Evolutionary conservation across 305 asterid species (phyloP).

Genomic region (Galium porrigens): DNA sequence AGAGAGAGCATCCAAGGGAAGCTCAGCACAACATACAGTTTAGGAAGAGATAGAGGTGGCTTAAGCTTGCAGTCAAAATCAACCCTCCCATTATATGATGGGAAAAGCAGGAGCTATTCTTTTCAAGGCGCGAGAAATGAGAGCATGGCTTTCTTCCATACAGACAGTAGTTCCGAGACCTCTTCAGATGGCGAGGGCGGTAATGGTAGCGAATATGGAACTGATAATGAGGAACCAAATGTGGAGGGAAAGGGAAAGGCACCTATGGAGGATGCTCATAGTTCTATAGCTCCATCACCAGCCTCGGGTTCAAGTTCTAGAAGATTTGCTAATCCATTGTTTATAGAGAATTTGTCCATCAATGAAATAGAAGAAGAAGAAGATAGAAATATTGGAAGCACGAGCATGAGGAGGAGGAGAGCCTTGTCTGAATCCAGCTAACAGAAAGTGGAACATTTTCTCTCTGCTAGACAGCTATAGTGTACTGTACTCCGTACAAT

Average conservation of each 20-base stretch:
- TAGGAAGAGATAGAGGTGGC: slow-evolving; percentile 47
- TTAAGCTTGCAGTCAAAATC: slow-evolving; percentile 21
- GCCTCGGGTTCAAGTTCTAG: slow-evolving; percentile 18
- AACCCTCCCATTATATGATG: slow-evolving; percentile 40
- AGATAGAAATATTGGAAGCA: slow-evolving; percentile 18
- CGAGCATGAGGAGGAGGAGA: slow-evolving; percentile 49
- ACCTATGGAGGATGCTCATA: slow-evolving; percentile 22
- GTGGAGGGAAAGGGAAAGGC: slow-evolving; percentile 36
- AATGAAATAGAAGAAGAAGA: slow-evolving; percentile 29
- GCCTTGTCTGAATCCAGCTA: slow-evolving; percentile 26
- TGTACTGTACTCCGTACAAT: too few species aligned
- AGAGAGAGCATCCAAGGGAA: slow-evolving; percentile 53
- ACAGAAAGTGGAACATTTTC: not conserved
- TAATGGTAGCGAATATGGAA: slow-evolving; percentile 19
- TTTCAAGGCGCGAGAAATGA: slow-evolving; percentile 47
- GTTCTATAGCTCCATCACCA: slow-evolving; percentile 22
- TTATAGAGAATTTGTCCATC: slow-evolving; percentile 17
- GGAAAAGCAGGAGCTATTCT: slow-evolving; percentile 41
- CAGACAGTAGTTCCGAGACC: slow-evolving; percentile 22
- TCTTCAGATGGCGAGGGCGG: slow-evolving; percentile 17
- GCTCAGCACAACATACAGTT: slow-evolving; percentile 71
- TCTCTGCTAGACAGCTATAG: too few species aligned
- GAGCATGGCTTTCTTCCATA: slow-evolving; percentile 47
- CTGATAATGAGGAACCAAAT: slow-evolving; percentile 10
- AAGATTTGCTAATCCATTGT: slow-evolving; percentile 17